Percentiles rank a stretch among this genome's conserved stretches.
Evolutionary conservation across 2,329 filamentous ascomycete genomes (phyloP).

Genomic region (Fusarium sp.): DNA sequence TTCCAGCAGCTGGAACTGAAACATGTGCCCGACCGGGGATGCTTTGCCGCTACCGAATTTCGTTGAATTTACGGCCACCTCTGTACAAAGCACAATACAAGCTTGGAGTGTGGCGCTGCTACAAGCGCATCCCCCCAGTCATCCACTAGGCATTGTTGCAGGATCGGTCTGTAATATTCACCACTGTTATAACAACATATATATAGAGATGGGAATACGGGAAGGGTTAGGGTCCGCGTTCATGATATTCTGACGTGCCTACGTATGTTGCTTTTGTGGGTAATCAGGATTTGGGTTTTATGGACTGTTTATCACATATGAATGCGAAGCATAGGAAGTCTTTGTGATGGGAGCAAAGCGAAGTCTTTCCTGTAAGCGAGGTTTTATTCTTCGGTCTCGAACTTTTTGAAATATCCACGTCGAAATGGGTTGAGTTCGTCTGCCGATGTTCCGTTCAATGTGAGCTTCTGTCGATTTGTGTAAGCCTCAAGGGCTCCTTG

Average conservation of each 20-base stretch:
- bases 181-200: constrained; percentile 32
- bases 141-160: constrained; percentile 11
- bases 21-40: constrained; percentile 85
- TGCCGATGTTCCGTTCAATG: constrained; percentile 58
- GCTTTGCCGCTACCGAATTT: constrained; percentile 88
- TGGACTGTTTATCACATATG: constrained; percentile 27
- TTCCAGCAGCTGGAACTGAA: constrained; percentile 94
- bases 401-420: constrained; percentile 66
- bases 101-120: constrained; percentile 3
- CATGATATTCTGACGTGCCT: constrained; percentile 29
- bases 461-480: constrained; percentile 42
- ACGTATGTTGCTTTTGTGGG: constrained; percentile 21
- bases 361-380: constrained; percentile 33
- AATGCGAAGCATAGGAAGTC: constrained; percentile 35
- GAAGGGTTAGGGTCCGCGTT: constrained; percentile 29
- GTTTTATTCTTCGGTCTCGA: constrained; percentile 51
- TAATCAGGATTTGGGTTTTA: constrained; percentile 28
- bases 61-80: constrained; percentile 43
- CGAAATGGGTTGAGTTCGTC: constrained; percentile 70
- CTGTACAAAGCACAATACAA: neutral
- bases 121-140: neutral
- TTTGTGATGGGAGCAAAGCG: constrained; percentile 37
- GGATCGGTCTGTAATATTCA: constrained; percentile 12
- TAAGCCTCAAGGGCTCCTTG: constrained; percentile 51
- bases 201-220: constrained; percentile 41